Conservation (phyloP, 495 filamentous ascomycete genomes). For the Talaromyces stipitatus region DNA sequence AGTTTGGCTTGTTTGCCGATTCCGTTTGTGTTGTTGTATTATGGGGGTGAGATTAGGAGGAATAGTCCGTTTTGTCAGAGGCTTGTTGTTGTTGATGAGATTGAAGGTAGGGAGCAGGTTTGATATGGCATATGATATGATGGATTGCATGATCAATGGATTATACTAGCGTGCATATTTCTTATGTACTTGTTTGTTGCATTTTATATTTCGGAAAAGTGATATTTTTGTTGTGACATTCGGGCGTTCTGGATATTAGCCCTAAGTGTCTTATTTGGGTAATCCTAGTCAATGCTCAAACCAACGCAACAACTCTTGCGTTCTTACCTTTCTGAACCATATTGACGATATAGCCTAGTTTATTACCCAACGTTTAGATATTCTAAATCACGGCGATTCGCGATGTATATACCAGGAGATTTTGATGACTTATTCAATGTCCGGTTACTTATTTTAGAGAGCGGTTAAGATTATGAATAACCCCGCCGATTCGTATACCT, state of each 20-base stretch:
- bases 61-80: slow-evolving; percentile 34
- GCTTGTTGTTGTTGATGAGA: slow-evolving; percentile 8
- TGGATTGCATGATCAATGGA: background rate
- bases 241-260: background rate
- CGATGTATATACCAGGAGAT: no score
- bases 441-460: no score
- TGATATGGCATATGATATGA: background rate
- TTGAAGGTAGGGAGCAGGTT: background rate
- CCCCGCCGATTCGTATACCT: no score
- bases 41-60: slow-evolving; percentile 27
- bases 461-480: no score
- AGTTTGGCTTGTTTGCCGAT: slow-evolving; percentile 33
- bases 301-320: no score
- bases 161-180: background rate
- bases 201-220: background rate
- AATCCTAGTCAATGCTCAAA: background rate
- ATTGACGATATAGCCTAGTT: no score
- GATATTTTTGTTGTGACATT: background rate
- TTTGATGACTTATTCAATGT: no score
- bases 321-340: no score
- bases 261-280: background rate
- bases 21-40: slow-evolving; percentile 31
- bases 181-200: background rate
- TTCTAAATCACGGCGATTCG: no score
- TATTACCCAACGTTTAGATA: no score